Evolutionary conservation across 2,329 filamentous ascomycete species (phyloP).

Genomic region (Fusarium sarcochroum): DNA sequence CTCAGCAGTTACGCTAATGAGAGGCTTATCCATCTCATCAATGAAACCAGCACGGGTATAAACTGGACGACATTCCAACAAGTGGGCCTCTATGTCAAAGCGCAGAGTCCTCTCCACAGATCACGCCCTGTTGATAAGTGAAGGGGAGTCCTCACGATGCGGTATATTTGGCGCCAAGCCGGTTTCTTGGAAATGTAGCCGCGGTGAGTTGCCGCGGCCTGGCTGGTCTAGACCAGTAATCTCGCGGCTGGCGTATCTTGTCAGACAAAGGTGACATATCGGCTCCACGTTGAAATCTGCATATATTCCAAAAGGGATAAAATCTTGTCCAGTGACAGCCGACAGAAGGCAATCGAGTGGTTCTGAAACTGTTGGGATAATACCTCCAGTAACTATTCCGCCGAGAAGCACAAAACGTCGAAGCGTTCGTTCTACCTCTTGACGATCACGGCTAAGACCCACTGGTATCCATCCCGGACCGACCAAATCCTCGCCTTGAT

Average conservation of each 20-base stretch:
- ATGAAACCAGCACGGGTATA: conserved; percentile 21
- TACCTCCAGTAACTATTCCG: neutral
- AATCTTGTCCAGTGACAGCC: neutral
- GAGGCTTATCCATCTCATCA: conserved; percentile 7
- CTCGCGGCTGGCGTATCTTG: conserved; percentile 11
- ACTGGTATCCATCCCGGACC: conserved; percentile 1
- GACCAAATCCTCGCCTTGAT: neutral
- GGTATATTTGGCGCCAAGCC: conserved; percentile 8
- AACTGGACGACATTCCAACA: neutral
- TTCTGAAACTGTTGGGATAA: conserved; percentile 19
- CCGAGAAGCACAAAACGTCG: conserved; percentile 4
- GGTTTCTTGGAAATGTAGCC: conserved; percentile 10
- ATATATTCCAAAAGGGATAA: conserved; percentile 16
- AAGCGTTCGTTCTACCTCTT: neutral
- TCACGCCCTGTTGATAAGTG: neutral
- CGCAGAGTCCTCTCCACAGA: conserved; percentile 21
- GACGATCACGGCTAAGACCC: conserved; percentile 4
- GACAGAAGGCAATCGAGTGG: neutral
- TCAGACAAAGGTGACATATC: conserved; percentile 10
- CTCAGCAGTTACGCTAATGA: conserved; percentile 14
- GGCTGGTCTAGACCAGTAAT: conserved; percentile 8
- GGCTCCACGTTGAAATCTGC: conserved; percentile 9
- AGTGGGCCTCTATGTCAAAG: conserved; percentile 26
- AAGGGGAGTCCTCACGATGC: conserved; percentile 7
- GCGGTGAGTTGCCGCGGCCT: conserved; percentile 19